Evolutionary conservation across 768 basidiomycete species (phyloP).

Genomic region (Suillus subaureus): DNA sequence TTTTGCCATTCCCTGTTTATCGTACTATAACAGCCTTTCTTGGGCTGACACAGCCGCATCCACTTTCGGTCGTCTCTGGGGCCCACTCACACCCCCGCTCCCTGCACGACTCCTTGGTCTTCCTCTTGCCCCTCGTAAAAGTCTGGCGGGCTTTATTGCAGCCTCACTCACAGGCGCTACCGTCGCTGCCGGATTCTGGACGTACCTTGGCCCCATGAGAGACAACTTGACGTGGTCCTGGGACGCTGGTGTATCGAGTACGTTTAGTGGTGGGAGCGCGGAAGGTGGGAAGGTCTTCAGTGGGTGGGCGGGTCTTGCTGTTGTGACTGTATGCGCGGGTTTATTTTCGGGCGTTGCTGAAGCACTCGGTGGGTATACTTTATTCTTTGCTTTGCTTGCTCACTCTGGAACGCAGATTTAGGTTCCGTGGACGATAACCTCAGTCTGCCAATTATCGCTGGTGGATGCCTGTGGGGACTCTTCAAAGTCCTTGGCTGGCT

Average conservation of each 20-base stretch:
- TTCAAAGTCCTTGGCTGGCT: slow-evolving; percentile 45
- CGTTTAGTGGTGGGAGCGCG: slow-evolving; percentile 16
- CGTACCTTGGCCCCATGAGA: slow-evolving; percentile 53
- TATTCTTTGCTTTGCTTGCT: slow-evolving; percentile 8
- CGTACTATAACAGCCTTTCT: slow-evolving; percentile 61
- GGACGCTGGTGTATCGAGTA: slow-evolving; percentile 48
- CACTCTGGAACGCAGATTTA: slow-evolving; percentile 54
- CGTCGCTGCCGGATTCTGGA: slow-evolving; percentile 75
- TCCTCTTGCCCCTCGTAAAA: slow-evolving; percentile 81
- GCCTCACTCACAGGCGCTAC: slow-evolving; percentile 71
- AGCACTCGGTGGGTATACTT: slow-evolving; percentile 69
- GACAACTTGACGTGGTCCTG: slow-evolving; percentile 55
- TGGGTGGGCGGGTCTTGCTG: slow-evolving; percentile 48
- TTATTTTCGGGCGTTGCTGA: slow-evolving; percentile 85
- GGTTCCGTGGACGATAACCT: slow-evolving; percentile 88
- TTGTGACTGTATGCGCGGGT: slow-evolving; percentile 67
- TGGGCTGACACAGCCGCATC: slow-evolving; percentile 97
- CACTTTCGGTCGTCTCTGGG: slow-evolving; percentile 86
- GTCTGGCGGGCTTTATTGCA: slow-evolving; percentile 81
- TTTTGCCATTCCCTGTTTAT: slow-evolving; percentile 4
- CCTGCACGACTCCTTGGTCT: slow-evolving; percentile 54
- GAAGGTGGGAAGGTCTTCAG: slow-evolving; percentile 20
- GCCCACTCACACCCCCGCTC: slow-evolving; percentile 64
- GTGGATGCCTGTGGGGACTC: slow-evolving; percentile 65
- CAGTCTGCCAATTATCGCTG: slow-evolving; percentile 86